Base-by-base conservation (phyloP, 352 stramenopile species). In the Thalassiosira livingstoniorum region DNA sequence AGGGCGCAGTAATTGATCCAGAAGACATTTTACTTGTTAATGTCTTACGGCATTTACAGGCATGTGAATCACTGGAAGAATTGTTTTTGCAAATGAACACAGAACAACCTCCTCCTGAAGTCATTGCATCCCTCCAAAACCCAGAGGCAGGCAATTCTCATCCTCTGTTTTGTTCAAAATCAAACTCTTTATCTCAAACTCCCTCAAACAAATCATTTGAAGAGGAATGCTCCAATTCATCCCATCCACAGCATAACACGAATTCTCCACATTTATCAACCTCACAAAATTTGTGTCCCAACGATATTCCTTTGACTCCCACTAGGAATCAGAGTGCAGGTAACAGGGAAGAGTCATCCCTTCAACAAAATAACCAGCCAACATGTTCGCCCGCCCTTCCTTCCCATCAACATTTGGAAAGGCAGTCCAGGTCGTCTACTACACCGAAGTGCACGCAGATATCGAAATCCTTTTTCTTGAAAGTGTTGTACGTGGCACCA, bases 51-150 rank as follows among this genome's bases (percentile, higher is more conserved):
- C 57, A 65, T 43, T 45, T 65, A 15, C 57, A 43, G 45, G 27
- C 25, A 25, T 43, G 27, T 27, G 57, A 45, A 25, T 25, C 27
- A 39, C 27, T 65, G 15, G 29, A 65, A 32, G 57, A 65, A 31
- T 27, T 65, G 7, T 65, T 45, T 65, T 31, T 65, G 27, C n/a
- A 65, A n/a, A 45, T 65, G 27, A 45, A 65, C 25, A 10, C 23
- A 27, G 21, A n/a, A 7, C 25, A 10, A 27, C 23, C 51, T 31
- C 15, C 15, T 27, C 25, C 23, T 29, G 42, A 53, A 53, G 10
- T 53, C 10, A 18, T 21, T 18, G 21, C 54, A 62, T 62, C 2
- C 4, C 54, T 27, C 29, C 7, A n/a, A n/a, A n/a, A n/a, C n/a
- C n/a, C n/a, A n/a, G n/a, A n/a, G n/a, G n/a, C n/a, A n/a, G n/a